A percentile compares a stretch with the other conserved stretches of the same genome.
Evolutionary conservation across 2,329 filamentous ascomycete genomes (phyloP).

Genomic region (Aspergillus brunneoviolaceus): DNA sequence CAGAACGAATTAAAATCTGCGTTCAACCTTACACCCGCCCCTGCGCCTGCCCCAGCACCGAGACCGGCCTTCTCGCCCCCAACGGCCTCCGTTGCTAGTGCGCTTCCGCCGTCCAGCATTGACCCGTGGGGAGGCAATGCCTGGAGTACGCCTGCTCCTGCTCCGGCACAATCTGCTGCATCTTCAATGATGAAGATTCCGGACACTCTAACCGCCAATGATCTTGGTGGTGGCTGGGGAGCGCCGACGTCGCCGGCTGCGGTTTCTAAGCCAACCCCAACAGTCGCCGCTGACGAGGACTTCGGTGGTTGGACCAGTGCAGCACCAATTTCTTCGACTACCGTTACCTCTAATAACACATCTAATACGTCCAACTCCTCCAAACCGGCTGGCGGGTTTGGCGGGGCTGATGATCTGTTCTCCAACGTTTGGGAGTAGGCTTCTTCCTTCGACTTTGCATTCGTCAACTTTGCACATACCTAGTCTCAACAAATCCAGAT

Average conservation of each 20-base stretch:
- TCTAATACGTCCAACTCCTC: slow-evolving; percentile 11
- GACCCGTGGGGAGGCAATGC: slow-evolving; percentile 88
- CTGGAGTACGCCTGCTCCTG: slow-evolving; percentile 69
- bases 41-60: slow-evolving; percentile 45
- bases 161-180: slow-evolving; percentile 40
- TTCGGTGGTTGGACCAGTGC: slow-evolving; percentile 93
- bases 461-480: slow-evolving; percentile 11
- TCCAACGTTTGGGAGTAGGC: slow-evolving; percentile 87
- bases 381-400: slow-evolving; percentile 62
- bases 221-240: slow-evolving; percentile 68
- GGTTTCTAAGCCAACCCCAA: slow-evolving; percentile 48
- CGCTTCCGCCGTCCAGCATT: slow-evolving; percentile 42
- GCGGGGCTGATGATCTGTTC: slow-evolving; percentile 77
- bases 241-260: slow-evolving; percentile 34
- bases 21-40: slow-evolving; percentile 67
- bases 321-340: slow-evolving; percentile 53
- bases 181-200: slow-evolving; percentile 44
- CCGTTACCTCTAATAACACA: slow-evolving; percentile 40
- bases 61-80: slow-evolving; percentile 44
- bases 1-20: slow-evolving; percentile 59
- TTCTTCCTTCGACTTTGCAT: neutral
- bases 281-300: slow-evolving; percentile 85
- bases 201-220: slow-evolving; percentile 54
- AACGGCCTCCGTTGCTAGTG: slow-evolving; percentile 45
- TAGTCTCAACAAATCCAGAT: slow-evolving; percentile 12